Evolutionary conservation across 179 eudicot genomes (phyloP).

Genomic region (Dionaea muscipula): DNA sequence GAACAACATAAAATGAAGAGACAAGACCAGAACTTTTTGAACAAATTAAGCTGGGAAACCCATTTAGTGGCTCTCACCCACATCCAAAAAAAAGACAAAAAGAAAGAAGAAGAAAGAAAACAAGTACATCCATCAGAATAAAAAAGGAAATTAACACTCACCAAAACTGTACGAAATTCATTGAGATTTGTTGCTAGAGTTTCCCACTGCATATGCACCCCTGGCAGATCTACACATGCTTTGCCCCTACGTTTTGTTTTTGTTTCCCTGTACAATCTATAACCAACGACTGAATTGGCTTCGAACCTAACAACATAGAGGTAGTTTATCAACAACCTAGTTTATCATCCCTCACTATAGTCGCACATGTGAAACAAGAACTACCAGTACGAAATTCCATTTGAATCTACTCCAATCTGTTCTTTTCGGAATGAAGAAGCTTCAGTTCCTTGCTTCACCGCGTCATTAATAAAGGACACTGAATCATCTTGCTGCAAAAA

Average conservation of each 20-base stretch:
- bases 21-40: background rate
- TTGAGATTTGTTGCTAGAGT: slow-evolving; percentile 83
- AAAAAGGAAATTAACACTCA: slow-evolving; percentile 18
- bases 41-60: background rate
- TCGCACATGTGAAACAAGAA: background rate
- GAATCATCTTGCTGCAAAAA: slow-evolving; percentile 67
- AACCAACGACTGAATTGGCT: slow-evolving; percentile 58
- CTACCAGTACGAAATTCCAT: slow-evolving; percentile 58
- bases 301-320: slow-evolving; percentile 52
- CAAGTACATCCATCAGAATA: background rate
- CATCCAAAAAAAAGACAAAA: background rate
- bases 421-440: slow-evolving; percentile 50
- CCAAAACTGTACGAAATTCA: slow-evolving; percentile 59
- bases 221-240: slow-evolving; percentile 14
- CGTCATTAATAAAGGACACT: slow-evolving; percentile 40
- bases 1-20: background rate
- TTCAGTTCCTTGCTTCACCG: slow-evolving; percentile 39
- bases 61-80: background rate
- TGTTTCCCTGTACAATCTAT: slow-evolving; percentile 65
- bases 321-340: background rate
- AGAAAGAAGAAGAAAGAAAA: background rate
- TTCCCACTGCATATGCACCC: slow-evolving; percentile 44
- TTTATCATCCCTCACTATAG: slow-evolving; percentile 4
- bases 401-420: slow-evolving; percentile 44
- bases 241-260: slow-evolving; percentile 28